These are phyloP conservation scores for Monosporascus sp. DNA, from an alignment of 2,329 filamentous ascomycete genomes.

Conservation along the genomic window DNA sequence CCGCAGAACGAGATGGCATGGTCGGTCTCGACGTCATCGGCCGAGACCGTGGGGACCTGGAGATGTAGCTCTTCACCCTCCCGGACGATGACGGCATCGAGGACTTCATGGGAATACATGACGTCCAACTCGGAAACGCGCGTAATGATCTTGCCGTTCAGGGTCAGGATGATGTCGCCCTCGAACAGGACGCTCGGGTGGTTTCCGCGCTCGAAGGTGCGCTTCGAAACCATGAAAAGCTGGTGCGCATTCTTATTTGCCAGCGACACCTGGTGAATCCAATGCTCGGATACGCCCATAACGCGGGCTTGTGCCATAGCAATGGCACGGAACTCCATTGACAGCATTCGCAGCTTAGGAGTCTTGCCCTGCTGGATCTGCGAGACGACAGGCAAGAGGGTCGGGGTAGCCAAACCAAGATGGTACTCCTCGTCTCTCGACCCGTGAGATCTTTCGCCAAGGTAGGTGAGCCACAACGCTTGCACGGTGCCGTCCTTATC, in stretches of 20 bases:
- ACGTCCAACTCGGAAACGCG: constrained; percentile 88
- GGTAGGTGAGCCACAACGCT: constrained; percentile 93
- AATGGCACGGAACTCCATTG: constrained; percentile 89
- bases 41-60: constrained; percentile 77
- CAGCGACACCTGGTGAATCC: constrained; percentile 84
- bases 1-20: constrained; percentile 93
- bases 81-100: constrained; percentile 83
- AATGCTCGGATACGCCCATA: constrained; percentile 94
- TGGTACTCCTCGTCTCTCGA: constrained; percentile 95
- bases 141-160: constrained; percentile 90
- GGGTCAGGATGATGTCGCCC: constrained; percentile 84
- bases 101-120: constrained; percentile 84
- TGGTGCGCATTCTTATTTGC: constrained; percentile 92
- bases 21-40: constrained; percentile 86
- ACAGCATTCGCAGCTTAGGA: constrained; percentile 82
- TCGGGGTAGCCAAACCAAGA: constrained; percentile 83
- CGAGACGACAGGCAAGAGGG: constrained; percentile 79
- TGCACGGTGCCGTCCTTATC: constrained; percentile 88
- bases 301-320: constrained; percentile 96
- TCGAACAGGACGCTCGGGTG: constrained; percentile 63
- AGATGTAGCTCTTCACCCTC: constrained; percentile 74
- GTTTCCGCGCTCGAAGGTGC: constrained; percentile 58
- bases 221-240: constrained; percentile 96
- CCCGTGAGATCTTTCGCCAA: constrained; percentile 79
- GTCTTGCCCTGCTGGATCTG: constrained; percentile 75